Evolutionary conservation across 495 filamentous ascomycete genomes (phyloP).

Genomic region (Penicillium ochrochloron): DNA sequence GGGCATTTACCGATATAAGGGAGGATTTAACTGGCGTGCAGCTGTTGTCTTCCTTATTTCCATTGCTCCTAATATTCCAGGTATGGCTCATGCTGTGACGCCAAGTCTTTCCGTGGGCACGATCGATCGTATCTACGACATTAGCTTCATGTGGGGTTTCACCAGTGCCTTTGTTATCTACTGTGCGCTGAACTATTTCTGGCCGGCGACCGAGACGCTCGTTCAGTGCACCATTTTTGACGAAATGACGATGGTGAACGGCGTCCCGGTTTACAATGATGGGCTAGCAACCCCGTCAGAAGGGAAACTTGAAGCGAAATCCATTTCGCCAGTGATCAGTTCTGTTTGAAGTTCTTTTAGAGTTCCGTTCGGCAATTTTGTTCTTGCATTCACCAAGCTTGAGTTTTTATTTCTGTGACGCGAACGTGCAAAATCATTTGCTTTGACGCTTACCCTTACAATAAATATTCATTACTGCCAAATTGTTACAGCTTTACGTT

Average conservation of each 20-base stretch:
- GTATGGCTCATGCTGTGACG: neutral
- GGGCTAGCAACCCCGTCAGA: neutral
- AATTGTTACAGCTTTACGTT: no score
- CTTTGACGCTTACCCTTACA: no score
- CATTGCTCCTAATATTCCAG: neutral
- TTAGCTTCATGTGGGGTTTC: conserved; percentile 2
- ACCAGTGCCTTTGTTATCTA: conserved; percentile 1
- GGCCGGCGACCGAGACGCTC: conserved; percentile 1
- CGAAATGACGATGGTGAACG: neutral
- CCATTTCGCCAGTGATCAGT: no score
- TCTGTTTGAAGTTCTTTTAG: no score
- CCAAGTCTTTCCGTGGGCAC: conserved; percentile 1
- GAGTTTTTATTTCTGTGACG: no score
- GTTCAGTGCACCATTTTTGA: neutral
- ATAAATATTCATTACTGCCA: no score
- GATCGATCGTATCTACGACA: neutral
- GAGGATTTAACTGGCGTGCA: neutral
- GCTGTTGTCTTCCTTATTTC: neutral
- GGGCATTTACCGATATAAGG: neutral
- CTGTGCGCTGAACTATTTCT: conserved; percentile 1
- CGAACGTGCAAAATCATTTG: no score
- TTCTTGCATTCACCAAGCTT: no score
- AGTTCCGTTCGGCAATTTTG: no score
- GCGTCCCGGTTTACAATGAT: conserved; percentile 1
- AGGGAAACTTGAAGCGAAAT: no score